Conservation (phyloP, 176 grass and related monocot genomes). For the Carex cristatella region DNA sequence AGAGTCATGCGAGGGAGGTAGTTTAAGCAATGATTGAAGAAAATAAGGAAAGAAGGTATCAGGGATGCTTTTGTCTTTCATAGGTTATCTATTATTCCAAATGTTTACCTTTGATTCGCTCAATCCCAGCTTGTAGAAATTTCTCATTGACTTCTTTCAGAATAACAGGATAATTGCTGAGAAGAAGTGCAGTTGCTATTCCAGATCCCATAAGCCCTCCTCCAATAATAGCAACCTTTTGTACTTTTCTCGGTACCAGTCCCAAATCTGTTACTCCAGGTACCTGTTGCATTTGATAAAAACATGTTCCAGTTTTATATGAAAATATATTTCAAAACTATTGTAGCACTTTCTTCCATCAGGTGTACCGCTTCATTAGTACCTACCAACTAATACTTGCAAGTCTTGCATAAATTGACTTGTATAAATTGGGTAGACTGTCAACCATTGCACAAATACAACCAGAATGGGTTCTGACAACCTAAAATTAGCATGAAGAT, state of each 20-base stretch:
- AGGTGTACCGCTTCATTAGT: not conserved
- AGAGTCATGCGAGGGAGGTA: not conserved
- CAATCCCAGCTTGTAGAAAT: conserved; percentile 58
- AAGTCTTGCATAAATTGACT: conserved; percentile 1
- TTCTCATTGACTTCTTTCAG: conserved; percentile 94
- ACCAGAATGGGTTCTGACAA: not conserved
- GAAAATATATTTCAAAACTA: conserved; percentile 21
- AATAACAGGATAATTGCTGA: conserved; percentile 78
- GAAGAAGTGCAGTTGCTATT: conserved; percentile 84
- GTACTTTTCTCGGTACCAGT: conserved; percentile 64
- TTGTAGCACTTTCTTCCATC: not conserved
- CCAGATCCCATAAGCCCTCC: conserved; percentile 88
- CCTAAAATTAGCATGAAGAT: not conserved
- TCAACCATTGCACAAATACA: conserved; percentile 1
- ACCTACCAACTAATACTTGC: not conserved
- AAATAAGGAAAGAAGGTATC: not conserved
- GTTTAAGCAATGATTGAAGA: not conserved
- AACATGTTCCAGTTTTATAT: conserved; percentile 3
- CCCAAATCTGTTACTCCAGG: conserved; percentile 77
- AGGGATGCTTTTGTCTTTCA: not conserved
- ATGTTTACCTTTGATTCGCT: conserved; percentile 67
- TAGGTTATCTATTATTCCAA: not conserved
- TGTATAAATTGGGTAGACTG: not conserved
- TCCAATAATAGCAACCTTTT: conserved; percentile 74
- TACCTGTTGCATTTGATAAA: conserved; percentile 42